These are phyloP conservation scores for Solanum ossicruentum DNA, from an alignment of 257 asterid genomes.

Conservation along the genomic window DNA sequence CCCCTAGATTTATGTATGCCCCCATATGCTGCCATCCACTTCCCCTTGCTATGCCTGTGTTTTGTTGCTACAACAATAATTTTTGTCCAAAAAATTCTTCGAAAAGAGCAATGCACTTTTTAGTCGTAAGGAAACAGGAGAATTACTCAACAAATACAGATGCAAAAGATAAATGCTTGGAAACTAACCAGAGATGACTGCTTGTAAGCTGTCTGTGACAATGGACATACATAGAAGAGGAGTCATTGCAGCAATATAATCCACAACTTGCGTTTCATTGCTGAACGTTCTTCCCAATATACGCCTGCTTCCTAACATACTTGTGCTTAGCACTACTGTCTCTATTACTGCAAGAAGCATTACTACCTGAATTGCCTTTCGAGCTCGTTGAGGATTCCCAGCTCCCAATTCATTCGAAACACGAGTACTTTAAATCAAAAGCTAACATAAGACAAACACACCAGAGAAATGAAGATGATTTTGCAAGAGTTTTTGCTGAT, in stretches of 20 bases:
- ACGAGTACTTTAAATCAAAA: conserved; percentile 25
- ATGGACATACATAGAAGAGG: conserved; percentile 38
- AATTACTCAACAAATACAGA: neutral
- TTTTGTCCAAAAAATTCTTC: neutral
- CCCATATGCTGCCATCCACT: conserved; percentile 59
- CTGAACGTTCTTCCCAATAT: conserved; percentile 28
- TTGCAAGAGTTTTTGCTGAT: neutral
- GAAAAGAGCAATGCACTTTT: neutral
- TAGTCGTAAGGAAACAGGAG: neutral
- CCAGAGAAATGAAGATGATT: neutral
- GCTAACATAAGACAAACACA: neutral
- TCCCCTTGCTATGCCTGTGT: conserved; percentile 49
- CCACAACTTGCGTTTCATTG: conserved; percentile 33
- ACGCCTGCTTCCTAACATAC: conserved; percentile 16
- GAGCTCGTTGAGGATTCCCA: conserved; percentile 34
- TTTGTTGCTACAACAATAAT: neutral
- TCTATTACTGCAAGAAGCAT: no score
- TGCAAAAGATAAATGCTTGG: neutral
- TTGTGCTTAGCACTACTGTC: neutral
- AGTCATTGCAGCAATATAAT: conserved; percentile 31
- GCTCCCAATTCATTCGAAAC: conserved; percentile 64
- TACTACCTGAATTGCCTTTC: conserved; percentile 10
- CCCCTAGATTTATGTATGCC: conserved; percentile 40
- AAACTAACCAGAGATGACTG: conserved; percentile 35
- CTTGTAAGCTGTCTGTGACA: conserved; percentile 37